A percentile compares a stretch with the other conserved stretches of the same genome.
Conservation (phyloP, 2,329 filamentous ascomycete species). For the Dryadomyces quercivorus region DNA sequence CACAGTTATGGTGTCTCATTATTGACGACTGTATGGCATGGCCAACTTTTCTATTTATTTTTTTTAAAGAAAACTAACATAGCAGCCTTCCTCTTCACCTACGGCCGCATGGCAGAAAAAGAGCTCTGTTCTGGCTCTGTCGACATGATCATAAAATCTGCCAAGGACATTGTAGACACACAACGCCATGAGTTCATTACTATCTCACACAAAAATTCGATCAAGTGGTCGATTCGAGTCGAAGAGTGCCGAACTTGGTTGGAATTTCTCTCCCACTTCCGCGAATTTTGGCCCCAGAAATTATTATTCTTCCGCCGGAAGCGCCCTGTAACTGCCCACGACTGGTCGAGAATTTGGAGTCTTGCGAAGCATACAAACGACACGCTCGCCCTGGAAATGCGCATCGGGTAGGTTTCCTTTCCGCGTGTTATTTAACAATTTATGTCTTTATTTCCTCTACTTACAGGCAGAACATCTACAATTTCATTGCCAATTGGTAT, state of each 20-base stretch:
- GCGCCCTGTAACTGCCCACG: slow-evolving; percentile 7
- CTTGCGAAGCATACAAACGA: slow-evolving; percentile 11
- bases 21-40: slow-evolving; percentile 28
- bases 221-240: slow-evolving; percentile 26
- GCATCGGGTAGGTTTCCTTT: slow-evolving; percentile 6
- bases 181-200: slow-evolving; percentile 17
- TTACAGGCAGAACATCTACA: background rate
- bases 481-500: background rate
- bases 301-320: slow-evolving; percentile 21
- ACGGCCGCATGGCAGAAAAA: slow-evolving; percentile 22
- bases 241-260: slow-evolving; percentile 32
- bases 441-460: too few species aligned
- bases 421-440: too few species aligned
- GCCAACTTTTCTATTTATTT: background rate
- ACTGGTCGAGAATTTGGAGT: slow-evolving; percentile 16
- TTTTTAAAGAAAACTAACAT: background rate
- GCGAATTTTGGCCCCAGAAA: slow-evolving; percentile 27
- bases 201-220: slow-evolving; percentile 21
- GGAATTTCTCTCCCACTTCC: slow-evolving; percentile 29
- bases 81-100: slow-evolving; percentile 26
- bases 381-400: slow-evolving; percentile 12
- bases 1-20: slow-evolving; percentile 34
- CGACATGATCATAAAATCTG: slow-evolving; percentile 18
- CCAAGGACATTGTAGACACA: slow-evolving; percentile 10
- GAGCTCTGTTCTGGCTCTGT: slow-evolving; percentile 22